phyloP scores from a whole-genome alignment of 768 basidiomycete genomes.

The Phlebiopsis gigantea region DNA sequence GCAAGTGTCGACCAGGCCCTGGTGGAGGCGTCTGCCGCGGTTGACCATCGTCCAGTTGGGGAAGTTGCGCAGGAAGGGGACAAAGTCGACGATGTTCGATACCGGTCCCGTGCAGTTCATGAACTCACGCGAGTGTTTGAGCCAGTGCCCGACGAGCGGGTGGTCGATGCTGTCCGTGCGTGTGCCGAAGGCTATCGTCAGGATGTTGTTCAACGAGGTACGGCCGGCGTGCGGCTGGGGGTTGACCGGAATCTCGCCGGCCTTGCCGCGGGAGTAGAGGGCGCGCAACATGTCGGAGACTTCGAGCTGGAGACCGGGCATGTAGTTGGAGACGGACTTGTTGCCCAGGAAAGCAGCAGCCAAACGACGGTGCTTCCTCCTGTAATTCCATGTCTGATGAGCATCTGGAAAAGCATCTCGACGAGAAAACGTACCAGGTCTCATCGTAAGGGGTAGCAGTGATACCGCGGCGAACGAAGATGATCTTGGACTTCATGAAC shows the following conservation, averaged over 20 bases:
- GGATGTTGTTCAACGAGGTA: conserved; percentile 34
- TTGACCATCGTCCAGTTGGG: conserved; percentile 30
- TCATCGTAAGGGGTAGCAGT: conserved; percentile 40
- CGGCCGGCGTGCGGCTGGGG: conserved; percentile 34
- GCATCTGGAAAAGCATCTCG: not conserved
- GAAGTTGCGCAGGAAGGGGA: conserved; percentile 35
- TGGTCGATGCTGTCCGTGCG: conserved; percentile 35
- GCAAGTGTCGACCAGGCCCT: conserved; percentile 31
- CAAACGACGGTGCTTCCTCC: conserved; percentile 39
- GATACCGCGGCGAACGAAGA: conserved; percentile 38
- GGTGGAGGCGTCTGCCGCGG: conserved; percentile 34
- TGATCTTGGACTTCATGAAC: conserved; percentile 39
- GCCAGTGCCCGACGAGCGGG: conserved; percentile 30
- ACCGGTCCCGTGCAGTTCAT: conserved; percentile 40
- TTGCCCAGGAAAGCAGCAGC: conserved; percentile 27
- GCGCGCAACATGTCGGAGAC: conserved; percentile 24
- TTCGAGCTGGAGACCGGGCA: conserved; percentile 32
- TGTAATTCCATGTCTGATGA: not conserved
- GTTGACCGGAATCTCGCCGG: conserved; percentile 30
- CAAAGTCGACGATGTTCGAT: conserved; percentile 40
- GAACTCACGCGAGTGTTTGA: conserved; percentile 37
- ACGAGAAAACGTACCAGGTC: conserved; percentile 26
- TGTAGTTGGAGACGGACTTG: conserved; percentile 31
- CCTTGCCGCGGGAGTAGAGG: conserved; percentile 28
- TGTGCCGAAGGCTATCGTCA: conserved; percentile 36